Evolutionary conservation across 139 green algal genomes (phyloP).

Genomic region (Tetraselmis chui): DNA sequence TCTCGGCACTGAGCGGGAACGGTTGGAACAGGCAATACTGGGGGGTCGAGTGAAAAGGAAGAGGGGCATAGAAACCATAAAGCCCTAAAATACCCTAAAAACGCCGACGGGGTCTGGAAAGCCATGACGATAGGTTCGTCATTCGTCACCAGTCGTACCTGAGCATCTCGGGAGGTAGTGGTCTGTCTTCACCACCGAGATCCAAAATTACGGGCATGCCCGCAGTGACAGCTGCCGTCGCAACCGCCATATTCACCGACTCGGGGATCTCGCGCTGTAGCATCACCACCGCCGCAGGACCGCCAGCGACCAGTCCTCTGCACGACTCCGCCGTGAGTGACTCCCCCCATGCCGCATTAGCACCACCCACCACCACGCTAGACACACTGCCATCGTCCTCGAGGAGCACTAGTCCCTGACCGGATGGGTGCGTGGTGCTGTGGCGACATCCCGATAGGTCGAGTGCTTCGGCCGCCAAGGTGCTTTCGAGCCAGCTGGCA

Average conservation of each 20-base stretch:
- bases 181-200: constrained; percentile 40
- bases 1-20: too few relatives aligned
- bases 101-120: too few relatives aligned
- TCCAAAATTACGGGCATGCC: constrained; percentile 44
- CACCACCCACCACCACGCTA: constrained; percentile 56
- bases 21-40: too few relatives aligned
- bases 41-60: too few relatives aligned
- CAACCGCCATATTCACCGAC: constrained; percentile 52
- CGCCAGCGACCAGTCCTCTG: constrained; percentile 12
- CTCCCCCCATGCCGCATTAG: constrained; percentile 36
- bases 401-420: constrained; percentile 62
- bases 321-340: not conserved
- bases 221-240: constrained; percentile 27
- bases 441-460: constrained; percentile 25
- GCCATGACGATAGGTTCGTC: too few relatives aligned
- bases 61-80: too few relatives aligned
- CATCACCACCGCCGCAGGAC: constrained; percentile 45
- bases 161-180: constrained; percentile 32
- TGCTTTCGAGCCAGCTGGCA: constrained; percentile 20
- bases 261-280: constrained; percentile 71
- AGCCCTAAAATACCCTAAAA: too few relatives aligned
- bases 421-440: constrained; percentile 17
- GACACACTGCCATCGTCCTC: constrained; percentile 47
- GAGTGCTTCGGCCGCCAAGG: constrained; percentile 36
- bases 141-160: too few relatives aligned